Evolutionary conservation across 2,329 filamentous ascomycete genomes (phyloP).

Genomic region (Talaromyces pinophilus): DNA sequence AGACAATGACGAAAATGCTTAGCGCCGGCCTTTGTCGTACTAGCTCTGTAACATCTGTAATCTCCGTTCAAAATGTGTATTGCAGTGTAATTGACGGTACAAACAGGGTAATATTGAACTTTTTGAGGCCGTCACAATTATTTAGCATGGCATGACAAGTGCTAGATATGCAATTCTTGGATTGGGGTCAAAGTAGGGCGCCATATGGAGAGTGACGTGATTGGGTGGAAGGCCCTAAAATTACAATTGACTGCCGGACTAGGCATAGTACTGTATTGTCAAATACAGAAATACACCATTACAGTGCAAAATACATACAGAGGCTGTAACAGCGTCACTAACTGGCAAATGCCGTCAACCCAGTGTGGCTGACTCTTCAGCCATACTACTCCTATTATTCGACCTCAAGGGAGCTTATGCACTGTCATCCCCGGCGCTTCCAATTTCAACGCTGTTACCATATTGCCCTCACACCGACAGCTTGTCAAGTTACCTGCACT

Average conservation of each 20-base stretch:
- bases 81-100: background rate
- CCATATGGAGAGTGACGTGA: background rate
- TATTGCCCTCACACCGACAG: background rate
- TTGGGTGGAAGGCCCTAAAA: background rate
- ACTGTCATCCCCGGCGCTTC: background rate
- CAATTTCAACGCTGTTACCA: background rate
- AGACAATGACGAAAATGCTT: constrained; percentile 31
- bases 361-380: background rate
- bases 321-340: background rate
- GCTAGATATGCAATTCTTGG: background rate
- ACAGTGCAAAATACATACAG: constrained; percentile 2
- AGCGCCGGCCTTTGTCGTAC: constrained; percentile 22
- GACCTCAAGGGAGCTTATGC: background rate
- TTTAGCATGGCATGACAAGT: background rate
- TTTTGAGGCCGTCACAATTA: background rate
- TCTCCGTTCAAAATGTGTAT: background rate
- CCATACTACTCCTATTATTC: background rate
- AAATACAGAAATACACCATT: background rate
- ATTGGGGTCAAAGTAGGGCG: background rate
- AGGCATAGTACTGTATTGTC: background rate
- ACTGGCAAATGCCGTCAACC: background rate
- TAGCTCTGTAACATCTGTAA: background rate
- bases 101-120: background rate
- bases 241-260: background rate
- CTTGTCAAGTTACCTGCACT: background rate